These are phyloP conservation scores for Chrysanthemum lavandulifolium DNA, from an alignment of 129 eudicot genomes.

Conservation along the genomic window DNA sequence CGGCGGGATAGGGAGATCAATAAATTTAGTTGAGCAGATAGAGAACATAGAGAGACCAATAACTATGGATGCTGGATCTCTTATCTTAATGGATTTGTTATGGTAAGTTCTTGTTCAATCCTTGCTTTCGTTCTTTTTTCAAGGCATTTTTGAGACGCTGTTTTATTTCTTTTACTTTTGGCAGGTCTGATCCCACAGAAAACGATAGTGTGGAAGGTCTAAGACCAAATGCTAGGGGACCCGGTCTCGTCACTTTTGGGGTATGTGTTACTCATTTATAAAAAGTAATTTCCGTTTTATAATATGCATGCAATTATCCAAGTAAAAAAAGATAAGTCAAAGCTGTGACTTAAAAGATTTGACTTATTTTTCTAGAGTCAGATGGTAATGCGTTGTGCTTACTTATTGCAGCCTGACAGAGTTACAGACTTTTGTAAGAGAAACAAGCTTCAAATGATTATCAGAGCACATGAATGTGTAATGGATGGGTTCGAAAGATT, in stretches of 20 bases:
- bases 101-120: conserved; percentile 44
- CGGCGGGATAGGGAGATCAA: conserved; percentile 98
- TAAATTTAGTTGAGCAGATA: conserved; percentile 89
- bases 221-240: conserved; percentile 96
- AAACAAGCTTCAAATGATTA: conserved; percentile 84
- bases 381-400: neutral
- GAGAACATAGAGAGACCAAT: conserved; percentile 99
- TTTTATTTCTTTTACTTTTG: conserved; percentile 16
- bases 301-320: no score
- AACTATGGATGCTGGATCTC: conserved; percentile 98
- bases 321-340: no score
- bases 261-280: conserved; percentile 38
- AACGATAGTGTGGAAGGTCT: conserved; percentile 94
- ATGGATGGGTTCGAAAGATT: conserved; percentile 98
- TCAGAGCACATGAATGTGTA: conserved; percentile 96
- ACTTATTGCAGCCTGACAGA: conserved; percentile 81
- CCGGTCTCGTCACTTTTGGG: conserved; percentile 94
- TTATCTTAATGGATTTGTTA: conserved; percentile 84
- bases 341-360: neutral
- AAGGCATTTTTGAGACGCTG: conserved; percentile 18
- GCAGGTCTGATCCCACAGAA: conserved; percentile 98
- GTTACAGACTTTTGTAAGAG: conserved; percentile 92
- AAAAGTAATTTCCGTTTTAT: no score
- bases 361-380: neutral
- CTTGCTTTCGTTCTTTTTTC: conserved; percentile 6